phyloP scores from a whole-genome alignment of 129 eudicot species.

The Lactuca sativa region DNA sequence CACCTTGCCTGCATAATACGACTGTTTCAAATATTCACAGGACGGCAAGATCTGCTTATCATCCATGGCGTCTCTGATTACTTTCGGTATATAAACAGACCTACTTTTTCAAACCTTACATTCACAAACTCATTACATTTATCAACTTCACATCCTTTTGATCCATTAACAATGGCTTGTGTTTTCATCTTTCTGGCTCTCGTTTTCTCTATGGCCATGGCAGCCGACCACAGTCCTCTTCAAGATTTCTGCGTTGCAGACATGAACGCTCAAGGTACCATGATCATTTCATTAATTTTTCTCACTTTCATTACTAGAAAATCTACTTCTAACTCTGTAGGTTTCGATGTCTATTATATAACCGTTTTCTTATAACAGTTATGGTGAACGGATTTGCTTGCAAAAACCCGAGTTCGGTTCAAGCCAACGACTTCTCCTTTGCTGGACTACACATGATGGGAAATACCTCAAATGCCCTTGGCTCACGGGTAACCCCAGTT shows the following conservation, averaged over 20 bases:
- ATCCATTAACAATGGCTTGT: conserved; percentile 26
- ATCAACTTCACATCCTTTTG: neutral
- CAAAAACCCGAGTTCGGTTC: conserved; percentile 33
- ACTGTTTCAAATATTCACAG: conserved; percentile 4
- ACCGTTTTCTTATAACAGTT: conserved; percentile 17
- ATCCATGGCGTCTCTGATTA: neutral
- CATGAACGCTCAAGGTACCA: conserved; percentile 28
- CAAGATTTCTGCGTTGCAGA: conserved; percentile 47
- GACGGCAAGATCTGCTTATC: conserved; percentile 1
- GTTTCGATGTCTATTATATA: neutral
- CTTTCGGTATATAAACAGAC: conserved; percentile 11
- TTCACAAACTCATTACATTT: neutral
- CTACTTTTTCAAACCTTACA: conserved; percentile 6
- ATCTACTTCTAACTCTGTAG: neutral
- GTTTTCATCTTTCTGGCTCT: conserved; percentile 15
- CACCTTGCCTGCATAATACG: neutral
- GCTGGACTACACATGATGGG: conserved; percentile 35
- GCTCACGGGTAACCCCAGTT: conserved; percentile 23
- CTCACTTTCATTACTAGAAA: neutral
- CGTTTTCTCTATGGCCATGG: conserved; percentile 8
- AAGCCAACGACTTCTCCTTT: conserved; percentile 31
- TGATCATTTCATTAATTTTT: neutral
- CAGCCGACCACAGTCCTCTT: conserved; percentile 37
- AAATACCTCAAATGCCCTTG: conserved; percentile 31
- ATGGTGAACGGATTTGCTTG: conserved; percentile 33